A percentile compares a stretch with the other conserved stretches of the same genome.
These are phyloP conservation scores for Ambispora gerdemannii DNA, from an alignment of 192 early-diverging fungal species.

Conservation along the genomic window DNA sequence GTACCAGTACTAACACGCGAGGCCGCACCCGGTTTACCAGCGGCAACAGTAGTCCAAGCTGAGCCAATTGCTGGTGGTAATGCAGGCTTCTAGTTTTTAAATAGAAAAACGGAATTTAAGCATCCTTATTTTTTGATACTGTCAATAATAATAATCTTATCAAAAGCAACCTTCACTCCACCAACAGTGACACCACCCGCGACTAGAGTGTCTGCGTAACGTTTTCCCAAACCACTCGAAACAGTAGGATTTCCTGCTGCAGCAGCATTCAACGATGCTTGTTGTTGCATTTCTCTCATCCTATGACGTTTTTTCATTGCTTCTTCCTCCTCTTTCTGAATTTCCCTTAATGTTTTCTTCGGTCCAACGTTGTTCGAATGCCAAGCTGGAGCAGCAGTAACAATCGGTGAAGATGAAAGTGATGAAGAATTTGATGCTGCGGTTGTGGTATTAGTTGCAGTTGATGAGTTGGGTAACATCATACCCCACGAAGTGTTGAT, in stretches of 20 bases:
- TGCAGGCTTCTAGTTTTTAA: conserved; percentile 4
- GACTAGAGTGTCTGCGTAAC: conserved; percentile 41
- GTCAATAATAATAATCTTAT: too few species aligned
- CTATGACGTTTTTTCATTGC: conserved; percentile 44
- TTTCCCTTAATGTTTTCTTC: conserved; percentile 57
- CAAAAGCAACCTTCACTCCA: conserved; percentile 9
- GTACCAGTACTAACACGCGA: neutral
- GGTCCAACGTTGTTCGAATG: conserved; percentile 37
- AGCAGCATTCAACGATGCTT: conserved; percentile 26
- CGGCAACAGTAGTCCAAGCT: conserved; percentile 43
- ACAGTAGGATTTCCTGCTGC: conserved; percentile 24
- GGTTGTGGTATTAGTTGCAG: too few species aligned
- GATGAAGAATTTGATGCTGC: conserved; percentile 30
- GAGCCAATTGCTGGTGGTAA: conserved; percentile 5
- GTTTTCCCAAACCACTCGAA: conserved; percentile 36
- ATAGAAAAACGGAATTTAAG: too few species aligned
- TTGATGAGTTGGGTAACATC: conserved; percentile 31
- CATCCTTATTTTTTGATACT: conserved; percentile 6
- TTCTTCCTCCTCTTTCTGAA: conserved; percentile 55
- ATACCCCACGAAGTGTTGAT: conserved; percentile 43
- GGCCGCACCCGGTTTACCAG: conserved; percentile 25
- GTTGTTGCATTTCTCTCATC: conserved; percentile 38
- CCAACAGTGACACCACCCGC: conserved; percentile 35
- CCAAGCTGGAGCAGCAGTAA: conserved; percentile 34
- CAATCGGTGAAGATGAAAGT: conserved; percentile 24